Conservation (phyloP, 2,329 filamentous ascomycete genomes). For the Fusarium sp. region DNA sequence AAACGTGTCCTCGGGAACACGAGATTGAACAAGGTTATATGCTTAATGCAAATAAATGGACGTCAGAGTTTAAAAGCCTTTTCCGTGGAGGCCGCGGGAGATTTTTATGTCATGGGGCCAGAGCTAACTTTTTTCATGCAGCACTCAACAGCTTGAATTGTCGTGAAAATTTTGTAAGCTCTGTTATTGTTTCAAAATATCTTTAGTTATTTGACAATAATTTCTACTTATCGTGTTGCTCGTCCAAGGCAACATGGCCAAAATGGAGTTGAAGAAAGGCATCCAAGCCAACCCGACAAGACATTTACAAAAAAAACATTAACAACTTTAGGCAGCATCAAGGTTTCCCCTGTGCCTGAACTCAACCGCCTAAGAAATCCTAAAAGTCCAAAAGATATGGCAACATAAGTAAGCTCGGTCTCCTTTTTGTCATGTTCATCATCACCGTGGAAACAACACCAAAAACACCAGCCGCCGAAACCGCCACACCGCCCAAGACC, state of each 20-base stretch:
- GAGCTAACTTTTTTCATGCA: no score
- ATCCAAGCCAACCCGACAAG: not conserved
- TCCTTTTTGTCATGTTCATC: not conserved
- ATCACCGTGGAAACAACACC: not conserved
- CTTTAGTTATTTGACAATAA: not conserved
- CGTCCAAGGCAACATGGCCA: not conserved
- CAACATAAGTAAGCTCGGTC: not conserved
- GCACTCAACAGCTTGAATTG: no score
- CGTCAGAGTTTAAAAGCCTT: not conserved
- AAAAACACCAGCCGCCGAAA: not conserved
- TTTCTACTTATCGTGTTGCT: not conserved
- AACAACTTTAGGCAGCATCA: not conserved
- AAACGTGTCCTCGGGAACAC: not conserved
- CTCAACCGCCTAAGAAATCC: not conserved
- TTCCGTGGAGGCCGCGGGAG: not conserved
- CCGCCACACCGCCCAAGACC: not conserved
- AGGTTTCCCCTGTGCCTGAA: fast-evolving
- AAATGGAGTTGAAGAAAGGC: not conserved
- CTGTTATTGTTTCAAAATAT: no score
- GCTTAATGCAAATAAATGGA: not conserved
- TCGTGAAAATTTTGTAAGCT: no score
- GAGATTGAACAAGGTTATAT: not conserved
- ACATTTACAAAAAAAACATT: not conserved
- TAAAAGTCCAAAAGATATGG: no score
- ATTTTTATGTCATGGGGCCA: not conserved